Evolutionary conservation across 306 rosid genomes (phyloP), one percentile per base, ranked within the genome.

Genomic region (Argentina anserina): DNA sequence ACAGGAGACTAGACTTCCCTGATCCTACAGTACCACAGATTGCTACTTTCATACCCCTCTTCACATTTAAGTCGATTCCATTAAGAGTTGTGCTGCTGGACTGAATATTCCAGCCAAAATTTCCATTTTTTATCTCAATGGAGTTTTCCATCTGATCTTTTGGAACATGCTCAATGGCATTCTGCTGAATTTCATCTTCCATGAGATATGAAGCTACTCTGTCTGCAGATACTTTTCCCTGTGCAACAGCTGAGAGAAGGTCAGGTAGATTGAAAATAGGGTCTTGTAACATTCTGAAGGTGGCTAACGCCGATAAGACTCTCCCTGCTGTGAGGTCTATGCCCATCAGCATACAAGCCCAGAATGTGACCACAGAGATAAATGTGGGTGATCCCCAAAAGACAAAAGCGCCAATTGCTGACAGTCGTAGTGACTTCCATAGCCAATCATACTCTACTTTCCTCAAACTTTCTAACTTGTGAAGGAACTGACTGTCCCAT

Each of bases 1-100:
- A 81, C 56, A 94, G 94, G 9, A 94, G 29, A 76, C 96, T 94
- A 47, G 98, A 91, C 80, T 94, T 94, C 26, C 98, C 97, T 0
- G 97, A 89, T 25, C 97, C 98, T 13, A 94, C 98, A 23, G 90
- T 85, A 78, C 98, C 98, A 58, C 98, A 94, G 75, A 94, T 85
- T 8, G 97, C 98, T 73, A 94, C 97, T 82, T 89, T 94, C 92
- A 86, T 91, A 68, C 98, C 98, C 58, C 97, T 87, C 80, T 85
- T 94, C 77, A 91, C 96, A 60, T 66, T 84, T 70, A 94, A 83
- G 66, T 88, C 78, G 66, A 88, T 86, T 9, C 79, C 85, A 65
- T 91, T 90, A 37, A 94, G 89, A 40, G 96, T 86, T 71, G 89
- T 81, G 53, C 20, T 72, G 31, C 74, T 84, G 33, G 92, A 69